phyloP scores from a whole-genome alignment of 345 rosid genomes.

The Zanthoxylum bungeanum region DNA sequence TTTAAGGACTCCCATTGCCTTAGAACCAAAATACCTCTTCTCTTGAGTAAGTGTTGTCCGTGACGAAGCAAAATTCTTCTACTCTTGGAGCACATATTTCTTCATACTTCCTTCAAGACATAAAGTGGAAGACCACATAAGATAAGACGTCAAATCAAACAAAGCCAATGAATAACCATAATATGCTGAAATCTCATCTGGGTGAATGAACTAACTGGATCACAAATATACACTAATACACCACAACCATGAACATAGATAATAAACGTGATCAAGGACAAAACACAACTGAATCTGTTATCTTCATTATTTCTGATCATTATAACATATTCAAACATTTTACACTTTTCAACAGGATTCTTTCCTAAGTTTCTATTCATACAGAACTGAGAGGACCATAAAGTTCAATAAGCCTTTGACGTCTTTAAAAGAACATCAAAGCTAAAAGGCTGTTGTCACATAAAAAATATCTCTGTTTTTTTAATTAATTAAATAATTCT shows the following conservation, averaged over 20 bases:
- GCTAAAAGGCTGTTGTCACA: too few relatives aligned
- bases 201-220: background rate
- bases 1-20: background rate
- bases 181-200: background rate
- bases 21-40: conserved; percentile 48
- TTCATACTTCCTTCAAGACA: conserved; percentile 70
- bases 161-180: conserved; percentile 9
- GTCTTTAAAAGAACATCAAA: too few relatives aligned
- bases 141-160: conserved; percentile 11
- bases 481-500: too few relatives aligned
- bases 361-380: background rate
- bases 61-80: conserved; percentile 90
- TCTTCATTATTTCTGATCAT: background rate
- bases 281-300: background rate
- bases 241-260: background rate
- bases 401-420: too few relatives aligned
- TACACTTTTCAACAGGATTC: background rate
- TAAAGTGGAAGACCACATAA: conserved; percentile 1
- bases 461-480: too few relatives aligned
- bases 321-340: background rate
- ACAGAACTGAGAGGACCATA: too few relatives aligned
- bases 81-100: conserved; percentile 80
- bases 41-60: conserved; percentile 78
- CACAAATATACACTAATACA: too few relatives aligned
- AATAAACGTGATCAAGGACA: background rate